Evolutionary conservation across 129 eudicot genomes (phyloP).

Genomic region (Arctium minus): DNA sequence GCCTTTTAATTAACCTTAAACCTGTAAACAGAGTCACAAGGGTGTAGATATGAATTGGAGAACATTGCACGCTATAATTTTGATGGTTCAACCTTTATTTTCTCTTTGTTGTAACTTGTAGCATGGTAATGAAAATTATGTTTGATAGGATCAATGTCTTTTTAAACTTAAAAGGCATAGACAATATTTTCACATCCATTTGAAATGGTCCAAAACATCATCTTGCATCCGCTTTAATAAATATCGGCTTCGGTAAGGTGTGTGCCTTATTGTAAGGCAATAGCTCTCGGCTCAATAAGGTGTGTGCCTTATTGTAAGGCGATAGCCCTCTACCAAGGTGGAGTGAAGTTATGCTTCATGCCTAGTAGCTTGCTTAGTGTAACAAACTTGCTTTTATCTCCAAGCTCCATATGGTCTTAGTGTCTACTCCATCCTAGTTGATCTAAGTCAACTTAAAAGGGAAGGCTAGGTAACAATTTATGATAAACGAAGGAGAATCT

Average conservation of each 20-base stretch:
- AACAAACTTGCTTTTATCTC: neutral
- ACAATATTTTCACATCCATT: neutral
- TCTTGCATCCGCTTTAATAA: neutral
- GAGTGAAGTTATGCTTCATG: neutral
- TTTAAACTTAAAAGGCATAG: neutral
- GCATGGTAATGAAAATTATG: no score
- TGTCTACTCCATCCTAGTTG: no score
- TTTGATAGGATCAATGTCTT: no score
- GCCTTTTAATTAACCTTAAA: no score
- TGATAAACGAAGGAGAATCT: neutral
- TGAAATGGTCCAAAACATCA: neutral
- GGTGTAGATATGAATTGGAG: no score
- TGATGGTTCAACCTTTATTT: no score
- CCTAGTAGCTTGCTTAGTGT: neutral
- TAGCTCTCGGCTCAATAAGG: neutral
- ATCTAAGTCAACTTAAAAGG: neutral
- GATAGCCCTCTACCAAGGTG: neutral
- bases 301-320: neutral
- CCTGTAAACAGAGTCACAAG: no score
- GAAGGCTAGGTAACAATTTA: neutral
- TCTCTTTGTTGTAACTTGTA: no score
- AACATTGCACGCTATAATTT: no score
- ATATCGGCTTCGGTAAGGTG: no score
- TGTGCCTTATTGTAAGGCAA: no score
- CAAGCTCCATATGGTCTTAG: neutral